These are phyloP conservation scores for Epichloe baconii DNA, from an alignment of 2,329 filamentous ascomycete species.

Conservation along the genomic window DNA sequence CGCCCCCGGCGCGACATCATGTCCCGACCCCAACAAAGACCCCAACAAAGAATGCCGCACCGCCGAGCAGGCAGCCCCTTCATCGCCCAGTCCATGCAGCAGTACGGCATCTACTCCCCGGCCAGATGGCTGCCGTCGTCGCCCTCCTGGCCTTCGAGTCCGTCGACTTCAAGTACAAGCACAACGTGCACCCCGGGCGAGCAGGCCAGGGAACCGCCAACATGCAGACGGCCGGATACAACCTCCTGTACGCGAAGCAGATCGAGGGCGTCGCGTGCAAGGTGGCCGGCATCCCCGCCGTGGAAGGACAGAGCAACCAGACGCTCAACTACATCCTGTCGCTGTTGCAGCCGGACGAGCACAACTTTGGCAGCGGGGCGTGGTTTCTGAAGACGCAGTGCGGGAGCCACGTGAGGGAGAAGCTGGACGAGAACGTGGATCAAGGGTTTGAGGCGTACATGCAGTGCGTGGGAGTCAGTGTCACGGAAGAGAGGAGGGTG, in stretches of 20 bases:
- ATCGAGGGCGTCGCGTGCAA: conserved; percentile 25
- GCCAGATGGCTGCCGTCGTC: conserved; percentile 56
- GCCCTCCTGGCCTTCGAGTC: conserved; percentile 62
- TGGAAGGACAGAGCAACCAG: conserved; percentile 16
- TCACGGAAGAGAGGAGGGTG: conserved; percentile 19
- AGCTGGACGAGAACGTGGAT: conserved; percentile 25
- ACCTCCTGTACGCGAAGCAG: conserved; percentile 33
- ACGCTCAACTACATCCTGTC: conserved; percentile 28
- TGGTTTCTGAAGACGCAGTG: conserved; percentile 40
- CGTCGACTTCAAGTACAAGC: conserved; percentile 56
- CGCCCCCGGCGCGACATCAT: conserved; percentile 42
- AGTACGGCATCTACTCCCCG: conserved; percentile 41
- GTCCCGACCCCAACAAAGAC: conserved; percentile 25
- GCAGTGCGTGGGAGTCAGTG: conserved; percentile 29
- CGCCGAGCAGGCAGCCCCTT: conserved; percentile 43
- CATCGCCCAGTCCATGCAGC: conserved; percentile 41
- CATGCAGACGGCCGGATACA: conserved; percentile 35
- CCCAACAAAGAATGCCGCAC: conserved; percentile 47
- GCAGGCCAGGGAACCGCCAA: conserved; percentile 59
- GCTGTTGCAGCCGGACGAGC: conserved; percentile 33
- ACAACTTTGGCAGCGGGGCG: conserved; percentile 39
- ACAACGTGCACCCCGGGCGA: conserved; percentile 42
- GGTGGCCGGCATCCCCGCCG: conserved; percentile 16
- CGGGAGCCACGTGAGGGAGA: conserved; percentile 15
- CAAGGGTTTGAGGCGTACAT: conserved; percentile 33